Evolutionary conservation across 2,329 filamentous ascomycete genomes (phyloP), one percentile per base, ranked within the genome.

Genomic region (Dactylonectria estremocensis): DNA sequence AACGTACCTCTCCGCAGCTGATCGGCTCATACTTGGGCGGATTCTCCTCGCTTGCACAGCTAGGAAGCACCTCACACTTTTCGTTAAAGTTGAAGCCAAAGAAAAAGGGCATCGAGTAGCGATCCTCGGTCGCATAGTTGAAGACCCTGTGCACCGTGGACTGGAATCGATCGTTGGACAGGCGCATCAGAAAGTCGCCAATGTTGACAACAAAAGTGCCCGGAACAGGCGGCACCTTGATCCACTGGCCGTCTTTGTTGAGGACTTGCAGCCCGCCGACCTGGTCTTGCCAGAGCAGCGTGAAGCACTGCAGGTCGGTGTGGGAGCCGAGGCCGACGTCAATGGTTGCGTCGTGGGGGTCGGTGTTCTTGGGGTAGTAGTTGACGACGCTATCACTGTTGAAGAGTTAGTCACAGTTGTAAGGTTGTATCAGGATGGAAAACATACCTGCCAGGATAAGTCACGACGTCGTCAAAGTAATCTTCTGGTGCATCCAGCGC

Each of bases 61-160:
- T 85, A 0, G 83, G 82, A 18, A 87, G 79, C 8, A 88, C 85
- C 8, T 81, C 80, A 63, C 84, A 84, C 18, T 84, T 82, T 33
- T 84, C 84, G 60, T 89, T 85, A 55, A 86, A 85, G 69, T 88
- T 87, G 64, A 88, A 83, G 0, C 84, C 84, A 59, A 89, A 85
- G 76, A 89, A 89, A 73, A 89, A 89, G 1, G 87, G 86, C 84
- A 89, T 87, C 0, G 84, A 87, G 48, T 86, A 84, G 14, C 86
- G 78, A 59, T 84, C 83, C 11, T 74, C 75, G 0, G 70, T 69
- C 0, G 80, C 78, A 49, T 80, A 77, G 66, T 85, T 86, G 33
- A 80, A 82, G 2, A 64, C 88, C 85, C 86, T 78, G 73, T 88
- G 87, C 18, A 88, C 83, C 0, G 63, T 65, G n/a, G 60, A 72